Evolutionary conservation across 2,329 filamentous ascomycete genomes (phyloP).

Genomic region (Nemania serpens): DNA sequence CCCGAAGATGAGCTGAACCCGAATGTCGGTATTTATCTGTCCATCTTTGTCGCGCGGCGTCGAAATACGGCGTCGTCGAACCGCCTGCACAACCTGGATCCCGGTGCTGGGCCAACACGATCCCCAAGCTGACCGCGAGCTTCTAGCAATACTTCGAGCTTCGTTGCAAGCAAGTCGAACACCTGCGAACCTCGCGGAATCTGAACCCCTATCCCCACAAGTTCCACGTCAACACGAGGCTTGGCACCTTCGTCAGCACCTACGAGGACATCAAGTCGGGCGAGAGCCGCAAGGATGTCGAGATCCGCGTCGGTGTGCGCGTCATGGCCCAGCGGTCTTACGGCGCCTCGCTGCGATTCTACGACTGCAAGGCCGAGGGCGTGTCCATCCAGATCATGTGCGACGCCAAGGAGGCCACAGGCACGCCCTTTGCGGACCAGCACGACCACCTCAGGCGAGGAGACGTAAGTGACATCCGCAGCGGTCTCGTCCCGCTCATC

Average conservation of each 20-base stretch:
- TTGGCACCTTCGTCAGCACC: constrained; percentile 77
- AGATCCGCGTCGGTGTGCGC: constrained; percentile 78
- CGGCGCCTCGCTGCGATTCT: constrained; percentile 87
- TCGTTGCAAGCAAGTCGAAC: constrained; percentile 80
- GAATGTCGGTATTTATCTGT: constrained; percentile 2
- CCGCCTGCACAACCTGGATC: too few species aligned
- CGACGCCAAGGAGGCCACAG: constrained; percentile 79
- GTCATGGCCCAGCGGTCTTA: constrained; percentile 87
- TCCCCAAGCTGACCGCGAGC: too few species aligned
- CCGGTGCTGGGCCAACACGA: too few species aligned
- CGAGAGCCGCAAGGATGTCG: constrained; percentile 75
- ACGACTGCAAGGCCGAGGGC: constrained; percentile 68
- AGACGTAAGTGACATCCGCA: constrained; percentile 54
- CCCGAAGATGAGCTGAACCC: constrained; percentile 16
- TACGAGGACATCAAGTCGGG: constrained; percentile 86
- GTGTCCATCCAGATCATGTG: constrained; percentile 88
- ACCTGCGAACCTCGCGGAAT: constrained; percentile 70
- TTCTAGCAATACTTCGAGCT: constrained; percentile 83
- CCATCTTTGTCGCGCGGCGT: neutral
- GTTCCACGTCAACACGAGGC: constrained; percentile 84
- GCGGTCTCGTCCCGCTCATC: neutral
- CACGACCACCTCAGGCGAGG: constrained; percentile 88
- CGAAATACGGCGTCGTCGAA: too few species aligned
- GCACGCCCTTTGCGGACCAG: constrained; percentile 78
- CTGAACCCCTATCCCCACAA: constrained; percentile 80